Evolutionary conservation across 805 yeast species (phyloP).

Genomic region (Debaryomyces tyrocola): DNA sequence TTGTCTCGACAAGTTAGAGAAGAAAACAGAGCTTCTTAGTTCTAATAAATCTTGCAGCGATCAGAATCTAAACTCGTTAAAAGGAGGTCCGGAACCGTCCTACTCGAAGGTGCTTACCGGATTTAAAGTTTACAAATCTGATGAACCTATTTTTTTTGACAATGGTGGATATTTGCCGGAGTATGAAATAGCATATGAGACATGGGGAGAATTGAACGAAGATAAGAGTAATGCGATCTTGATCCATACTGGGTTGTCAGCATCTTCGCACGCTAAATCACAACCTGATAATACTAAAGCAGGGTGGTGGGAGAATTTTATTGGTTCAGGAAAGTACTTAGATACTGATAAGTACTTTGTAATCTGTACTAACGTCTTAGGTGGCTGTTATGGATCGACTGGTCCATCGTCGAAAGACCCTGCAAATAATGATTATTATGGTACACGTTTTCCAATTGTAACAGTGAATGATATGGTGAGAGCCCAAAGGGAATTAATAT

Average conservation of each 20-base stretch:
- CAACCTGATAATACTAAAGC: slow-evolving; percentile 64
- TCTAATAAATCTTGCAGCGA: slow-evolving; percentile 17
- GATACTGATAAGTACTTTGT: slow-evolving; percentile 83
- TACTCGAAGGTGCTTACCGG: slow-evolving; percentile 71
- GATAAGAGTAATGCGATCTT: slow-evolving; percentile 70
- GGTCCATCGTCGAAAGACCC: slow-evolving; percentile 88
- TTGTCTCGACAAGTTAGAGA: slow-evolving; percentile 76
- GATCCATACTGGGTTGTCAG: slow-evolving; percentile 88
- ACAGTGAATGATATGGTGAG: slow-evolving; percentile 89
- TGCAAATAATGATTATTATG: slow-evolving; percentile 63
- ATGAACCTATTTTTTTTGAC: slow-evolving; percentile 68
- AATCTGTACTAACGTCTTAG: slow-evolving; percentile 87
- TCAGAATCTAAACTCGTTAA: slow-evolving; percentile 35
- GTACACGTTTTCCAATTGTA: slow-evolving; percentile 83
- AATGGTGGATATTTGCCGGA: slow-evolving; percentile 77
- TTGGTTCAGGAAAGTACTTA: slow-evolving; percentile 77
- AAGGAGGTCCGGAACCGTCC: slow-evolving; percentile 83
- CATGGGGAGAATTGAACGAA: slow-evolving; percentile 78
- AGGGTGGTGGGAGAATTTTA: slow-evolving; percentile 97
- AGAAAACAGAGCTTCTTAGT: slow-evolving; percentile 40
- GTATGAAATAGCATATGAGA: slow-evolving; percentile 85
- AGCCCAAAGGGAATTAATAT: slow-evolving; percentile 74
- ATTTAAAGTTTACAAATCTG: slow-evolving; percentile 55
- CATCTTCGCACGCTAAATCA: slow-evolving; percentile 90
- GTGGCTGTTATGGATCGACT: slow-evolving; percentile 94